A percentile compares a stretch with the other conserved stretches of the same genome.
Conservation (phyloP, 139 green algal species). For the Chlamydomonas asymmetrica region DNA sequence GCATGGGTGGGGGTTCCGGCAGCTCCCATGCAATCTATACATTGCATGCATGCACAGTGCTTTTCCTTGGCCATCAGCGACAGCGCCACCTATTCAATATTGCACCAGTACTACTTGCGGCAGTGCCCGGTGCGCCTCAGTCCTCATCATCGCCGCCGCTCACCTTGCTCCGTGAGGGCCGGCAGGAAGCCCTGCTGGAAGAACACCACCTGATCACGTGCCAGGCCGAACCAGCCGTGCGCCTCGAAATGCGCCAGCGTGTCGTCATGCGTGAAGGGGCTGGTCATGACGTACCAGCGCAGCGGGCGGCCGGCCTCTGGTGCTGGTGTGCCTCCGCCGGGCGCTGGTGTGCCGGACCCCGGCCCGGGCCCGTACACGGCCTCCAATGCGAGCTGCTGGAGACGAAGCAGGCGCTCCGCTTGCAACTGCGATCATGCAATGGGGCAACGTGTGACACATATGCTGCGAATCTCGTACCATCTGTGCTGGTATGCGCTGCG, state of each 20-base stretch:
- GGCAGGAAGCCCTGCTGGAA: constrained; percentile 92
- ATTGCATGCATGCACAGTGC: too few species aligned
- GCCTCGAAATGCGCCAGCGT: constrained; percentile 68
- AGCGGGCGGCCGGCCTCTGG: constrained; percentile 28
- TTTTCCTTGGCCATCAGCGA: constrained; percentile 68
- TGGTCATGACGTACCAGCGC: constrained; percentile 93
- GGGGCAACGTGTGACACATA: too few species aligned
- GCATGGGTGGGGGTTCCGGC: too few species aligned
- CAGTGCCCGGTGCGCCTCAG: not conserved
- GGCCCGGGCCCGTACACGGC: constrained; percentile 5
- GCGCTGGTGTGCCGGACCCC: not conserved
- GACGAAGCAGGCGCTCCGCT: constrained; percentile 56
- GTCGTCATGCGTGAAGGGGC: constrained; percentile 74
- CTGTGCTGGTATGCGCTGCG: too few species aligned
- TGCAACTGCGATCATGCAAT: constrained; percentile 22
- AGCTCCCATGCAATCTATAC: too few species aligned
- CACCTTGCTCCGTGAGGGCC: constrained; percentile 75
- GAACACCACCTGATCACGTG: constrained; percentile 70
- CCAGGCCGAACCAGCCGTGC: constrained; percentile 79
- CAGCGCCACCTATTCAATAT: constrained; percentile 73
- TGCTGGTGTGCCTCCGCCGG: not conserved
- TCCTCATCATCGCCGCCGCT: not conserved
- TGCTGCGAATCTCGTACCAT: too few species aligned
- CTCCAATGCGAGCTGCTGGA: constrained; percentile 72
- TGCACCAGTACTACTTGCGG: constrained; percentile 29